A percentile compares a stretch with the other conserved stretches of the same genome.
Evolutionary conservation across 2,329 filamentous ascomycete species (phyloP).

Genomic region (Nemania serpens): DNA sequence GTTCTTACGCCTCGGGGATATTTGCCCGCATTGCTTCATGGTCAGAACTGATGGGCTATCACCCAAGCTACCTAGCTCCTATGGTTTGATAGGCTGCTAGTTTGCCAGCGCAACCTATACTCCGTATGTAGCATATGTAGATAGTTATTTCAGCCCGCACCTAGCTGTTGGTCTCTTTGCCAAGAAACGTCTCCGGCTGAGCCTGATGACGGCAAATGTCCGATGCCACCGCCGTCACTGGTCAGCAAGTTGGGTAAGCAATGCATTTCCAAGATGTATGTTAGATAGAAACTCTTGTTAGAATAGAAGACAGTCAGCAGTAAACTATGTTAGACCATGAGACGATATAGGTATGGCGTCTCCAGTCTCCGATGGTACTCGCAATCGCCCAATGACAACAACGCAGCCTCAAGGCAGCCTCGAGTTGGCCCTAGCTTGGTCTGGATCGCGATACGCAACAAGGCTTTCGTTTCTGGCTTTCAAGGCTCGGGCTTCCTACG

Average conservation of each 20-base stretch:
- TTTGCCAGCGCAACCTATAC: constrained; percentile 20
- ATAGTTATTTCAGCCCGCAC: constrained; percentile 13
- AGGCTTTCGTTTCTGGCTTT: background rate
- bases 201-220: background rate
- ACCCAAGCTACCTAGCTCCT: background rate
- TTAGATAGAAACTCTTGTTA: background rate
- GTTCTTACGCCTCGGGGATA: background rate
- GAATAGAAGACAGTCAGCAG: background rate
- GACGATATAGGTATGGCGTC: background rate
- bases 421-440: constrained; percentile 1
- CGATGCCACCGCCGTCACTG: background rate
- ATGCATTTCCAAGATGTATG: background rate
- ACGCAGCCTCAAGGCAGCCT: background rate
- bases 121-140: too few relatives aligned
- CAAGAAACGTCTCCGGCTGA: background rate
- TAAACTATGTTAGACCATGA: background rate
- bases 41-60: background rate
- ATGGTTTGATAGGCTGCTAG: constrained; percentile 14
- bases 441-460: background rate
- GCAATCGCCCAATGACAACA: background rate
- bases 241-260: background rate
- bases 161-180: background rate
- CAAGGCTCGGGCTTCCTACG: background rate
- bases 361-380: background rate
- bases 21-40: background rate